Evolutionary conservation across 371 early-diverging fungal genomes (phyloP).

Genomic region (Paraphysoderma sedebokerense): DNA sequence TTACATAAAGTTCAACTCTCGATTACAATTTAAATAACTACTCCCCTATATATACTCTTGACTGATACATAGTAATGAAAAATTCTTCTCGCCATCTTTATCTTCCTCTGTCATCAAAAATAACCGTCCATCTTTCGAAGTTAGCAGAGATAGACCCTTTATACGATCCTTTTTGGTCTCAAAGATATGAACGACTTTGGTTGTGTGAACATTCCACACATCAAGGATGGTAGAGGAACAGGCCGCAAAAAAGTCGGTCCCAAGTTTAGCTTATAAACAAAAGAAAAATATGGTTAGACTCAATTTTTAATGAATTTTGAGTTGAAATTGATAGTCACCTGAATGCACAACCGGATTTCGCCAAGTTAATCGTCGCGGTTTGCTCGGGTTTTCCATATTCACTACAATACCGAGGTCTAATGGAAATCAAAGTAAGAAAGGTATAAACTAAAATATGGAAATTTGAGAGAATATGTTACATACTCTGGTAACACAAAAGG

Average conservation of each 20-base stretch:
- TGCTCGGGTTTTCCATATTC: not conserved
- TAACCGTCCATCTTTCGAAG: not conserved
- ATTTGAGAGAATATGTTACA: too few relatives aligned
- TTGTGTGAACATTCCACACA: constrained; percentile 17
- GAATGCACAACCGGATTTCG: not conserved
- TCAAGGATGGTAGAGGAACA: constrained; percentile 21
- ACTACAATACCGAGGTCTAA: too few relatives aligned
- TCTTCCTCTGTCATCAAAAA: not conserved
- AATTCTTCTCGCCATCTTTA: not conserved
- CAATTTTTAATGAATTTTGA: too few relatives aligned
- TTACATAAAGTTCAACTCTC: too few relatives aligned
- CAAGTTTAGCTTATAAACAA: constrained; percentile 14
- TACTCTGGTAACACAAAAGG: constrained; percentile 20
- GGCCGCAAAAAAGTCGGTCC: constrained; percentile 18
- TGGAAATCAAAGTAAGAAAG: too few relatives aligned
- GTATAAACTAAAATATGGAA: too few relatives aligned
- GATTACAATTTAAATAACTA: too few relatives aligned
- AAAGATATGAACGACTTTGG: constrained; percentile 33
- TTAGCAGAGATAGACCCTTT: constrained; percentile 6
- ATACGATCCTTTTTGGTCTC: constrained; percentile 28
- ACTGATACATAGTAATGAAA: not conserved
- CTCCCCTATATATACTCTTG: not conserved
- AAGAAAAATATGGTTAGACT: too few relatives aligned
- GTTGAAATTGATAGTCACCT: not conserved
- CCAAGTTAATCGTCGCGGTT: not conserved